Evolutionary conservation across 805 yeast species (phyloP).

Genomic region (Pichia gijzeniarum): DNA sequence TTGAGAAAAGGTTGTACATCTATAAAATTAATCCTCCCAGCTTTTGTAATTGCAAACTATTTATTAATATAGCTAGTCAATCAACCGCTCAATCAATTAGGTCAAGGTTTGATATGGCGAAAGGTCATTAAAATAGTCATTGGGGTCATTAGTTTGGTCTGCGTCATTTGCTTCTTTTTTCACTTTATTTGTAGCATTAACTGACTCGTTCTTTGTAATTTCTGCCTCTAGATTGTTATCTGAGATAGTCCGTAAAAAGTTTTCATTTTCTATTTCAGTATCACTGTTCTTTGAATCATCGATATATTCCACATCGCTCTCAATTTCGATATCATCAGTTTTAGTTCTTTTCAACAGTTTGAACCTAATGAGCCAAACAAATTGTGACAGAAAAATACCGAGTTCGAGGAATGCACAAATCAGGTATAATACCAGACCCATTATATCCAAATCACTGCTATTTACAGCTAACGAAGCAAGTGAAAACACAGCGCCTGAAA

Average conservation of each 20-base stretch:
- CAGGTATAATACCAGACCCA: conserved; percentile 73
- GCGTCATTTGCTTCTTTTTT: background rate
- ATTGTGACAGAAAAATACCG: conserved; percentile 69
- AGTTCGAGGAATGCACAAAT: conserved; percentile 68
- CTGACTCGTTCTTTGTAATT: background rate
- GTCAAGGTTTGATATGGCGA: conserved; percentile 1
- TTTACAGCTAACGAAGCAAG: conserved; percentile 50
- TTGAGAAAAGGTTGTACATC: background rate
- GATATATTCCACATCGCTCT: background rate
- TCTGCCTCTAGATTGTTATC: background rate
- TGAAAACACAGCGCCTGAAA: conserved; percentile 55
- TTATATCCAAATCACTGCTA: conserved; percentile 52
- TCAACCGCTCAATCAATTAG: no score
- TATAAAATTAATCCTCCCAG: no score
- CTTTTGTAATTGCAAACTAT: no score
- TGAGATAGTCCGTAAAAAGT: no score
- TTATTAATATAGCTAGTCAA: no score
- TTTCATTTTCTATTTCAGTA: no score
- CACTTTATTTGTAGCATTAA: background rate
- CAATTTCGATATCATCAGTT: conserved; percentile 1
- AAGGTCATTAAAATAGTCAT: background rate
- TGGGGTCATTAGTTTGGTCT: background rate
- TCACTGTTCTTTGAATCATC: background rate
- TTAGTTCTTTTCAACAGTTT: conserved; percentile 16
- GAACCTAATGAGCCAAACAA: conserved; percentile 57